Evolutionary conservation across 768 basidiomycete genomes (phyloP).

Genomic region (Scleroderma bovista): DNA sequence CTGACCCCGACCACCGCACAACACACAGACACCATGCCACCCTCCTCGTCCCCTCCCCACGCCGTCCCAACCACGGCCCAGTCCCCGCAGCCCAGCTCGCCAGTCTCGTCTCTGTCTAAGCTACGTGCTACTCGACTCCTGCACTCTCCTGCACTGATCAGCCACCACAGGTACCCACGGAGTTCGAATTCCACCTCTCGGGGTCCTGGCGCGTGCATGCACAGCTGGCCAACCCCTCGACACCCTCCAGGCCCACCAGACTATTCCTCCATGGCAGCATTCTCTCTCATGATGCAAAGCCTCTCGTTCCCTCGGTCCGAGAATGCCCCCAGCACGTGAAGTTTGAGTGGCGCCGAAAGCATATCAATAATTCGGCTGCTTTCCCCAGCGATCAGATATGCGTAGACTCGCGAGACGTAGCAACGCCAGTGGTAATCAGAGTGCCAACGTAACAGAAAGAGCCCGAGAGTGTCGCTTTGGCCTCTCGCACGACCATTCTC

Average conservation of each 20-base stretch:
- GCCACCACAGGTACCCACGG: constrained; percentile 12
- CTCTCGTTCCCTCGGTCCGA: too few relatives aligned
- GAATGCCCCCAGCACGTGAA: neutral
- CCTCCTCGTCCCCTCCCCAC: neutral
- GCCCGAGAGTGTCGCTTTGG: too few relatives aligned
- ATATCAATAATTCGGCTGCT: neutral
- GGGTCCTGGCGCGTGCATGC: constrained; percentile 22
- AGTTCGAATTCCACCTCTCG: constrained; percentile 25
- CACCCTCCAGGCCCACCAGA: too few relatives aligned
- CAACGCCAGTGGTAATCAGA: too few relatives aligned
- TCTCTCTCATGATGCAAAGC: too few relatives aligned
- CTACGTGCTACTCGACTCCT: neutral
- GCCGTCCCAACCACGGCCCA: neutral
- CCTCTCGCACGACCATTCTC: too few relatives aligned
- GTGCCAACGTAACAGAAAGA: too few relatives aligned
- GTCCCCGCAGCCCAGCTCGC: neutral
- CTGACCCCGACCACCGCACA: neutral
- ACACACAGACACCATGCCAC: neutral
- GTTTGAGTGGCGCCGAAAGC: neutral
- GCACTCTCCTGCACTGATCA: neutral
- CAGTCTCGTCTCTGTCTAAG: neutral
- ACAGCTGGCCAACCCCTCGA: neutral
- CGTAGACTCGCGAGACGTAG: too few relatives aligned
- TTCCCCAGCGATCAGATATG: too few relatives aligned
- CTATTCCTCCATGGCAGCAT: too few relatives aligned